Base-by-base conservation (phyloP, 2,329 filamentous ascomycete genomes). In the Harringtonia aguacate region DNA sequence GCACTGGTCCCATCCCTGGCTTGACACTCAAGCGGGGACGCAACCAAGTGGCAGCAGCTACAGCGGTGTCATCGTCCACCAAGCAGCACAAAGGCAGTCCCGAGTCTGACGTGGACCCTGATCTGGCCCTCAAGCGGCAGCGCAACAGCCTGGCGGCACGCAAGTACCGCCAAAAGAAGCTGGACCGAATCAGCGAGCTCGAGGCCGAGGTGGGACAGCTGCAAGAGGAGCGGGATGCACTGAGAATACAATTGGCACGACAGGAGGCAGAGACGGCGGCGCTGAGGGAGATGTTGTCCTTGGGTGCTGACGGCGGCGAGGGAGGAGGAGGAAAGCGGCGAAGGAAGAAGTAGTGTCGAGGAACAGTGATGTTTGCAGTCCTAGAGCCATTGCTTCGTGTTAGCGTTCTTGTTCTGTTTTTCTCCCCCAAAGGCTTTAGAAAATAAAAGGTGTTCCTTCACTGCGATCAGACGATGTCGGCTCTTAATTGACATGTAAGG, bases 61-160 rank as follows among this genome's bases (percentile, higher is more conserved):
- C n/a, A n/a, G n/a, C n/a, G n/a, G n/a, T n/a, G n/a, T n/a, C n/a
- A n/a, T n/a, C n/a, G n/a, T n/a, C n/a, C 21, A 21, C 15, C 33
- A 17, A 20, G 15, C 17, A 13, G 14, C 12, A 28, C 5, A 15
- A 15, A 27, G 21, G 20, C 17, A 2, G 28, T 34, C 22, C n/a
- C n/a, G n/a, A n/a, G n/a, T n/a, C n/a, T n/a, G 41, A 6, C 34
- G 30, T 52, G 20, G 55, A 59, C 35, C 45, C 48, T 3, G 53
- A 56, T 29, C 39, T 57, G 9, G 15, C 58, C 2, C 44, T 57
- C 43, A 81, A 79, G 59, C 73, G 78, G 20, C 69, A 71, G 48
- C 71, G 72, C 48, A 81, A 82, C 60, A 81, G 75, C 29, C 64
- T 79, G 43, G 78, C 78, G 9, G 78, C 78, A 33, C 69, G 74